Evolutionary conservation across 2,329 filamentous ascomycete species (phyloP).

Genomic region (Chaetomium globosum): DNA sequence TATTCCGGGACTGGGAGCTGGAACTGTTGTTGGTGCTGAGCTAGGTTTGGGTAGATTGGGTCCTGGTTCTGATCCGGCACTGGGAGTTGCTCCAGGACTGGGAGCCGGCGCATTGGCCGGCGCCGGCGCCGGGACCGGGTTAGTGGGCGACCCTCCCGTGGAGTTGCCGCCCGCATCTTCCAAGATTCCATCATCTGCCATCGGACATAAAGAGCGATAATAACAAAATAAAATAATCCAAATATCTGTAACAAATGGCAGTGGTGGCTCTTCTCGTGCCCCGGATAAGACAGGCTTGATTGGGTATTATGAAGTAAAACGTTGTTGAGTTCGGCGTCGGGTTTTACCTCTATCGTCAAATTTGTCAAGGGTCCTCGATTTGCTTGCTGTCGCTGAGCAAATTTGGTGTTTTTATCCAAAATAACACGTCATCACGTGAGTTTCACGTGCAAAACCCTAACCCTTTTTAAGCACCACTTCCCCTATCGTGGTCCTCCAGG

Average conservation of each 20-base stretch:
- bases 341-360: background rate
- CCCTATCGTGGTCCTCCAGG: background rate
- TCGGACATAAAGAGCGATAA: too few species aligned
- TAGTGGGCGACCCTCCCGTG: background rate
- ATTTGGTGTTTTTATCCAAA: background rate
- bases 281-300: background rate
- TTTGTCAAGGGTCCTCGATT: background rate
- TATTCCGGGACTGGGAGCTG: conserved; percentile 1
- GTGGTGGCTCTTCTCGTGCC: background rate
- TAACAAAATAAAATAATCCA: too few species aligned
- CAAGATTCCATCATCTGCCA: background rate
- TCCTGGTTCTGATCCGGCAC: background rate
- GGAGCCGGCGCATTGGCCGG: background rate
- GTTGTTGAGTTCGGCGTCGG: background rate
- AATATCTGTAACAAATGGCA: background rate
- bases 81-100: background rate
- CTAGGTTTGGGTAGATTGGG: background rate
- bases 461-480: background rate
- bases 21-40: too few species aligned
- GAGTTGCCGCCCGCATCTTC: conserved; percentile 3
- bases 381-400: background rate
- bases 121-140: conserved; percentile 13
- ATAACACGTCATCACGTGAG: conserved; percentile 29
- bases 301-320: background rate
- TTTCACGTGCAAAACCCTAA: conserved; percentile 25